Evolutionary conservation across 2,329 filamentous ascomycete genomes (phyloP).

Genomic region (Fusarium haematococcum): DNA sequence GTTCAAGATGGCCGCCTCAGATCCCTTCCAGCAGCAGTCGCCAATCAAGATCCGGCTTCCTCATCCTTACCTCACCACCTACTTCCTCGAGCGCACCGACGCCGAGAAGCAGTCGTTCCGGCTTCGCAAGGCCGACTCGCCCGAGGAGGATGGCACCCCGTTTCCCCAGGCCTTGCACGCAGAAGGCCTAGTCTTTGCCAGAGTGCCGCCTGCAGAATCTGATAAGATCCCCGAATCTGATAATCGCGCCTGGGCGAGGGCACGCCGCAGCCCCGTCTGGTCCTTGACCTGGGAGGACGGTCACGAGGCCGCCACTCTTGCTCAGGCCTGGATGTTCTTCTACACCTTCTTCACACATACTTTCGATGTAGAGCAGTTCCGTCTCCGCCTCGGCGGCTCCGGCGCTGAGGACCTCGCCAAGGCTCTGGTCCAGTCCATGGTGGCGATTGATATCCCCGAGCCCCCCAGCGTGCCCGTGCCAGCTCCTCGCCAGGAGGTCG

Average conservation of each 20-base stretch:
- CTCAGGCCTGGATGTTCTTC: slow-evolving; percentile 62
- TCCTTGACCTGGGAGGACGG: slow-evolving; percentile 54
- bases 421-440: slow-evolving; percentile 51
- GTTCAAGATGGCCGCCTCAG: slow-evolving; percentile 32
- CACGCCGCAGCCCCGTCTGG: slow-evolving; percentile 60
- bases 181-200: slow-evolving; percentile 33
- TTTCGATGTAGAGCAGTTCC: slow-evolving; percentile 37
- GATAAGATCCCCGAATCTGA: slow-evolving; percentile 42
- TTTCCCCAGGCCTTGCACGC: slow-evolving; percentile 38
- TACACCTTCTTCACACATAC: slow-evolving; percentile 59
- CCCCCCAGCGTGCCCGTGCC: slow-evolving; percentile 48
- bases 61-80: slow-evolving; percentile 40
- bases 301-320: slow-evolving; percentile 52
- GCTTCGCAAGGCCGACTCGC: slow-evolving; percentile 33
- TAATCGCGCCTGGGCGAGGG: slow-evolving; percentile 61
- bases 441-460: slow-evolving; percentile 57
- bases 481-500: slow-evolving; percentile 44
- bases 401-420: slow-evolving; percentile 37
- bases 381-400: slow-evolving; percentile 36
- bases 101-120: slow-evolving; percentile 32
- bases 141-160: slow-evolving; percentile 26
- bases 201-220: slow-evolving; percentile 31
- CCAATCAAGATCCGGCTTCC: slow-evolving; percentile 58
- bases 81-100: slow-evolving; percentile 33
- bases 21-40: slow-evolving; percentile 35